A percentile compares a stretch with the other conserved stretches of the same genome.
Conservation (phyloP, 345 rosid genomes). For the Citrus maxima region DNA sequence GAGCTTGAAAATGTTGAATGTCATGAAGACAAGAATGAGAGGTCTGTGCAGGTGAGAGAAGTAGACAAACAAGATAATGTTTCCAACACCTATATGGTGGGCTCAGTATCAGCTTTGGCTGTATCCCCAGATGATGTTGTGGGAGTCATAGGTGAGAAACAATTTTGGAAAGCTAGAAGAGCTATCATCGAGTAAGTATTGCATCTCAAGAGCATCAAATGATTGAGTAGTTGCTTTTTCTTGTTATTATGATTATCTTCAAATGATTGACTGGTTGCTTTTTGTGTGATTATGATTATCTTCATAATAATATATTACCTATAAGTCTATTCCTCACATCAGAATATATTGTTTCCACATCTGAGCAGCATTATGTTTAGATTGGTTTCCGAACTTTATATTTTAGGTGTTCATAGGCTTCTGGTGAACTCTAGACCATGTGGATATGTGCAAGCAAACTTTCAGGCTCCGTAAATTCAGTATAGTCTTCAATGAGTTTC, state of each 20-base stretch:
- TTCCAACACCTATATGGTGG: slow-evolving; percentile 31
- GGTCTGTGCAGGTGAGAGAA: slow-evolving; percentile 8
- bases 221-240: neutral
- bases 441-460: neutral
- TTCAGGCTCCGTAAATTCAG: neutral
- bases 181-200: slow-evolving; percentile 65
- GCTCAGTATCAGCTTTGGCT: slow-evolving; percentile 35
- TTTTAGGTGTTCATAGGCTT: neutral
- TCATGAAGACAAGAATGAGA: slow-evolving; percentile 12
- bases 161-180: slow-evolving; percentile 68
- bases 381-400: neutral
- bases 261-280: neutral
- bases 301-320: neutral
- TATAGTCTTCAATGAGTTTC: neutral
- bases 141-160: slow-evolving; percentile 60
- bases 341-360: neutral
- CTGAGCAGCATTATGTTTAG: neutral
- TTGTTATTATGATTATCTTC: neutral
- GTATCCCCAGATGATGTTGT: slow-evolving; percentile 59
- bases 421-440: neutral
- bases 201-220: slow-evolving; percentile 1
- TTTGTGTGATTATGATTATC: too few species aligned
- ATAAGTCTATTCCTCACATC: neutral
- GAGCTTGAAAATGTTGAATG: slow-evolving; percentile 23
- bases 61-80: slow-evolving; percentile 16